Evolutionary conservation across 768 basidiomycete genomes (phyloP).

Genomic region (Russula sp.): DNA sequence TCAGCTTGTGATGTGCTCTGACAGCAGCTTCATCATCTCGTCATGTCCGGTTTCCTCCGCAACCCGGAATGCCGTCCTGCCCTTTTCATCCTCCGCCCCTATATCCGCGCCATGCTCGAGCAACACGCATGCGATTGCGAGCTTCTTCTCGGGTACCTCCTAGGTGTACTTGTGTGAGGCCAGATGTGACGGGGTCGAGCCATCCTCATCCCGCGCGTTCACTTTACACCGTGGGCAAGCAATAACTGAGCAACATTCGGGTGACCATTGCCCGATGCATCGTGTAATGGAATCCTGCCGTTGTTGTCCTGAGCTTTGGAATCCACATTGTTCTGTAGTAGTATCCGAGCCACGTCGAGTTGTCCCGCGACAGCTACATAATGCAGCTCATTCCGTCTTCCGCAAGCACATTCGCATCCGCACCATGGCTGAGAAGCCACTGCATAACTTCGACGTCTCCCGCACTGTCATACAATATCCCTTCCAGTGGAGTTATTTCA

Average conservation of each 20-base stretch:
- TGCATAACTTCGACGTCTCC: background rate
- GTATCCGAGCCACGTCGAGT: background rate
- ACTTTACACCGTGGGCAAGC: background rate
- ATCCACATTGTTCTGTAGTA: background rate
- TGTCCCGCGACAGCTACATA: background rate
- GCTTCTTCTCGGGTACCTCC: background rate
- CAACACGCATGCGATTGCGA: background rate
- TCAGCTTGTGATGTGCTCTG: background rate
- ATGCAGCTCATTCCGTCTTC: background rate
- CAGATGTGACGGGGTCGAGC: background rate
- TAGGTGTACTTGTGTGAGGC: background rate
- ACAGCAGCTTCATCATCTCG: background rate
- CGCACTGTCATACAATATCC: background rate
- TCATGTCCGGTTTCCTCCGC: background rate
- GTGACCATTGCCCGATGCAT: background rate
- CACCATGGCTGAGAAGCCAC: background rate
- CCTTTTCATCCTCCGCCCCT: background rate
- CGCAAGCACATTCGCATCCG: background rate
- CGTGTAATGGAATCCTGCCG: background rate
- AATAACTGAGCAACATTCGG: background rate
- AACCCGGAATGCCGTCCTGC: background rate
- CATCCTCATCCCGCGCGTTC: background rate
- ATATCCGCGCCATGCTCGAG: background rate
- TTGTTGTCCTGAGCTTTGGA: constrained; percentile 24
- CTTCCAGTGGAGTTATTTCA: background rate